phyloP scores from a whole-genome alignment of 345 rosid species.

The Xanthoceras sorbifolium region DNA sequence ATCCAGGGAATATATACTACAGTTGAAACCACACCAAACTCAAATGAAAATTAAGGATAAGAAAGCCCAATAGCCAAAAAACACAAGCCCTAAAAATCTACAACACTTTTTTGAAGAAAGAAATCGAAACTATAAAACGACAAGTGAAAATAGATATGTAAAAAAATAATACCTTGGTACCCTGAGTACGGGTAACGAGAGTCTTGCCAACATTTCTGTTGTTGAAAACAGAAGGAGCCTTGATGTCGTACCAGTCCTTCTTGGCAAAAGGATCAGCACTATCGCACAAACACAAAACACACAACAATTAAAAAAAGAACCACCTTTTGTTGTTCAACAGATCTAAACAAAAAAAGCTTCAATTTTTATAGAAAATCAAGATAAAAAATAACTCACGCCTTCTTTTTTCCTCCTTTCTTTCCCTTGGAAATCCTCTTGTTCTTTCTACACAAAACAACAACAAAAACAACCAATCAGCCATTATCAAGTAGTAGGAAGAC shows the following conservation, averaged over 20 bases:
- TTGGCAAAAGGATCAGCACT: conserved; percentile 91
- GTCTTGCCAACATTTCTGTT: conserved; percentile 82
- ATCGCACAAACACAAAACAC: neutral
- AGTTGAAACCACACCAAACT: neutral
- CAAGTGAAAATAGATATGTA: neutral
- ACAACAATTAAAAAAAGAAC: neutral
- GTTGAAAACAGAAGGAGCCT: conserved; percentile 80
- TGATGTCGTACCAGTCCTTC: conserved; percentile 98
- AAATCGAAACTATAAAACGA: too few species aligned
- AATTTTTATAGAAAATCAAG: neutral
- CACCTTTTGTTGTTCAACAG: neutral
- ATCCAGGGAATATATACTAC: too few species aligned
- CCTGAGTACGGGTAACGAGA: conserved; percentile 93
- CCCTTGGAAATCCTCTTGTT: conserved; percentile 99
- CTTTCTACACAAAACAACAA: conserved; percentile 43
- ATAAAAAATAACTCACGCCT: conserved; percentile 54
- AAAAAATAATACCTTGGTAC: conserved; percentile 70
- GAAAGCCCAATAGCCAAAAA: neutral
- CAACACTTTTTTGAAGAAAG: neutral
- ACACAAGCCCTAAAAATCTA: too few species aligned
- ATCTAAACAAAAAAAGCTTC: neutral
- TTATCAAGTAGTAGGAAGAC: neutral
- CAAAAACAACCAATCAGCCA: conserved; percentile 4
- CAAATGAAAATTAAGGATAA: neutral
- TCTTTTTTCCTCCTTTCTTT: conserved; percentile 96